A percentile compares a stretch with the other conserved stretches of the same genome.
Evolutionary conservation across 257 asterid species (phyloP).

Genomic region (Hygrophila difformis): DNA sequence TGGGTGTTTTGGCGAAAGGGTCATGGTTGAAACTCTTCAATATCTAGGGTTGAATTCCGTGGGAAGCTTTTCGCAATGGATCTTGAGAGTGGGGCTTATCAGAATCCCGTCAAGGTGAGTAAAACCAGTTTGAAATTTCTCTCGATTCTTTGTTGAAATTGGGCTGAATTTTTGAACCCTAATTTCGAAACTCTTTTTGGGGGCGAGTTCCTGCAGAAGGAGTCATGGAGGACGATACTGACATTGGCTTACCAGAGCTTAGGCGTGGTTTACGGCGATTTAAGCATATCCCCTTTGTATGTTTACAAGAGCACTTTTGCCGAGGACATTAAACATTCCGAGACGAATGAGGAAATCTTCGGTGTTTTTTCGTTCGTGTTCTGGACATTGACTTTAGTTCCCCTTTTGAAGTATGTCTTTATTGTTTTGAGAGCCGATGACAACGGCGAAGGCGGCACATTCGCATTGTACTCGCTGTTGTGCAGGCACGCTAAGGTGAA

Average conservation of each 20-base stretch:
- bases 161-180: background rate
- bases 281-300: conserved; percentile 80
- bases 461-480: conserved; percentile 73
- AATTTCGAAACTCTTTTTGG: background rate
- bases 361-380: conserved; percentile 80
- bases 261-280: conserved; percentile 94
- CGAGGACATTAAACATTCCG: conserved; percentile 73
- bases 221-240: conserved; percentile 67
- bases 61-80: conserved; percentile 48
- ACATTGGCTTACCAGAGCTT: conserved; percentile 83
- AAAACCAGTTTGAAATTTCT: background rate
- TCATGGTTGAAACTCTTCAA: conserved; percentile 23
- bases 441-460: conserved; percentile 93
- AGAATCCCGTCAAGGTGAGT: conserved; percentile 52
- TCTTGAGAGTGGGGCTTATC: conserved; percentile 51
- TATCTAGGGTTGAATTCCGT: conserved; percentile 27
- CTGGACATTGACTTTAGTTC: conserved; percentile 85
- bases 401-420: conserved; percentile 72
- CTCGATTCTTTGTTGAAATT: background rate
- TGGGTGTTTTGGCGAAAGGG: conserved; percentile 25
- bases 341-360: conserved; percentile 78
- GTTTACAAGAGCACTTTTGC: conserved; percentile 80
- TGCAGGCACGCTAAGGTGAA: conserved; percentile 78
- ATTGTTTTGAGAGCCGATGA: conserved; percentile 90
- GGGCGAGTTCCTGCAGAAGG: conserved; percentile 36